Evolutionary conservation across 2,329 filamentous ascomycete genomes (phyloP).

Genomic region (Penicillium sumatraense): DNA sequence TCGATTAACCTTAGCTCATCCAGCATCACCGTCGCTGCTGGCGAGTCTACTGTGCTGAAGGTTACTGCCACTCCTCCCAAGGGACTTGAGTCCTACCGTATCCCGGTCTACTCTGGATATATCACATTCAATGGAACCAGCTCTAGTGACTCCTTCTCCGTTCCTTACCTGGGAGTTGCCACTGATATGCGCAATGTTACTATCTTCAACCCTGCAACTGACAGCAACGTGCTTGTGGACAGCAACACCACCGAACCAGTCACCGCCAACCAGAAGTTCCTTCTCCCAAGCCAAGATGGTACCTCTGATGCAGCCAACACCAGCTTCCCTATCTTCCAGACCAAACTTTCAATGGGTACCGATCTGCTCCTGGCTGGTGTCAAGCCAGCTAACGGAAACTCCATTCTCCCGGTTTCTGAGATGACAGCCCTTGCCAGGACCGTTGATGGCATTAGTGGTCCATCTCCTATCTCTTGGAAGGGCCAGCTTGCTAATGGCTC

Average conservation of each 20-base stretch:
- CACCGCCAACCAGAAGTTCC: conserved; percentile 1
- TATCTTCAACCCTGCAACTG: conserved; percentile 13
- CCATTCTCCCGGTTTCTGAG: not conserved
- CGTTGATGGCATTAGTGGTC: not conserved
- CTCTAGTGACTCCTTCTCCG: conserved; percentile 26
- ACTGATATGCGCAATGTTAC: conserved; percentile 22
- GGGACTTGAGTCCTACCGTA: conserved; percentile 26
- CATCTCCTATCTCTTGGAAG: not conserved
- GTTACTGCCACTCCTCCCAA: conserved; percentile 23
- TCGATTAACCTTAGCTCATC: conserved; percentile 16
- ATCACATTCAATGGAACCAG: conserved; percentile 29
- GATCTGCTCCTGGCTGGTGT: conserved; percentile 13
- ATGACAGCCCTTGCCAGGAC: not conserved
- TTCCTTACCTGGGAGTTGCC: conserved; percentile 39
- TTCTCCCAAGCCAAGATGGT: not conserved
- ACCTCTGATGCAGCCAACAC: conserved; percentile 5
- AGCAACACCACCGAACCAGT: not conserved
- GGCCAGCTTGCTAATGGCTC: conserved; percentile 13
- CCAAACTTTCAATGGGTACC: conserved; percentile 19
- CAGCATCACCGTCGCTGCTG: conserved; percentile 22
- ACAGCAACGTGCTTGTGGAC: conserved; percentile 3
- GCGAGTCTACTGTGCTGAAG: conserved; percentile 23
- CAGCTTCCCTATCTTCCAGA: conserved; percentile 20
- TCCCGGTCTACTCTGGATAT: conserved; percentile 40
- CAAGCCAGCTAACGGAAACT: conserved; percentile 9